Conservation (phyloP, 2,329 filamentous ascomycete genomes). For the Fusarium praegraminearum region DNA sequence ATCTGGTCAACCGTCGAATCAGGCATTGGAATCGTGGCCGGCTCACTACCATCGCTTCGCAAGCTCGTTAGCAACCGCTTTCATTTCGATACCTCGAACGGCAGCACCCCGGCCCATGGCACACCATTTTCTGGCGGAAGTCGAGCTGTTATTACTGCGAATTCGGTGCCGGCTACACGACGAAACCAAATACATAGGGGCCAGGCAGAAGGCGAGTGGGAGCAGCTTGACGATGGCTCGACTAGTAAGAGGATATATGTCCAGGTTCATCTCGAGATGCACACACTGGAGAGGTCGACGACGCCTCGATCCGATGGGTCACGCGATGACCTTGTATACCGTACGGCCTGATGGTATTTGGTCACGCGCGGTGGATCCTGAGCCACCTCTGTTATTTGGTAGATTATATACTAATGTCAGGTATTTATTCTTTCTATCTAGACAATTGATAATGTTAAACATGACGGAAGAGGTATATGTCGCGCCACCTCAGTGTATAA, state of each 20-base stretch:
- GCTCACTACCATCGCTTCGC: constrained; percentile 25
- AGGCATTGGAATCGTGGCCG: constrained; percentile 32
- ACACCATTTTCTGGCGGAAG: constrained; percentile 8
- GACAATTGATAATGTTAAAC: accelerated
- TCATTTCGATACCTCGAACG: constrained; percentile 5
- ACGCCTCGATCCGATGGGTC: constrained; percentile 2
- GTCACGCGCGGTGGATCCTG: background rate
- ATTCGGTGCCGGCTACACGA: background rate
- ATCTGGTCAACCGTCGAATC: constrained; percentile 37
- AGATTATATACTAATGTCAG: background rate
- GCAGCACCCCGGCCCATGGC: background rate
- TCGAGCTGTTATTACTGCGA: constrained; percentile 1
- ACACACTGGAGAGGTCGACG: background rate
- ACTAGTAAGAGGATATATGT: constrained; percentile 15
- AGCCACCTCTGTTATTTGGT: background rate
- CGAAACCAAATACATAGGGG: background rate
- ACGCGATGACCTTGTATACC: background rate
- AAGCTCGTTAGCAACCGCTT: constrained; percentile 19
- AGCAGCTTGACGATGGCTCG: background rate
- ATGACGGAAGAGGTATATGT: accelerated
- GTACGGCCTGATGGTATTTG: background rate
- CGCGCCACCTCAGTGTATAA: background rate
- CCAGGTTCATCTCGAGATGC: constrained; percentile 24
- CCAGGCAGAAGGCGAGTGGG: constrained; percentile 2
- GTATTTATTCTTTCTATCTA: background rate